These are phyloP conservation scores for Hemisphaericaspora nanyangensis DNA, from an alignment of 805 yeast genomes.

Conservation along the genomic window DNA sequence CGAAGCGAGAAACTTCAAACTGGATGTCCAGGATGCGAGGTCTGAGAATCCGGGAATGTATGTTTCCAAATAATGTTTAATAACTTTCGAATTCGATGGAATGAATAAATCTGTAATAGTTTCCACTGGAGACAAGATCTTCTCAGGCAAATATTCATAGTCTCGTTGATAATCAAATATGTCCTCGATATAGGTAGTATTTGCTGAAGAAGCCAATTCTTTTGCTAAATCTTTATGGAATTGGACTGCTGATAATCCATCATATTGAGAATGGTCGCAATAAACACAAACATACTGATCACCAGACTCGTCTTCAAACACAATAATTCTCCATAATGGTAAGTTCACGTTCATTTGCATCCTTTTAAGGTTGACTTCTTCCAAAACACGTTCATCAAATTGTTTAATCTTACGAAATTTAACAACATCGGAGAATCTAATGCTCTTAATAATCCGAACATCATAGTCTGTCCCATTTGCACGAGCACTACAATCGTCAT, in stretches of 20 bases:
- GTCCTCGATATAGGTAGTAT: constrained; percentile 3
- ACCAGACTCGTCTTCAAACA: constrained; percentile 9
- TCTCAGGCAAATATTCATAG: constrained; percentile 5
- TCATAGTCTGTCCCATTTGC: constrained; percentile 11
- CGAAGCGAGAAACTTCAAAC: background rate
- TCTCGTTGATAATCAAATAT: constrained; percentile 9
- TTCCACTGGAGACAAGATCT: constrained; percentile 6
- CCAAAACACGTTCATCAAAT: constrained; percentile 12
- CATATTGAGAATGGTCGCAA: constrained; percentile 26
- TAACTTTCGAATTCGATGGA: constrained; percentile 5
- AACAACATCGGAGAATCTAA: constrained; percentile 18
- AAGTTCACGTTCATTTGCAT: constrained; percentile 8
- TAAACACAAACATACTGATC: constrained; percentile 14
- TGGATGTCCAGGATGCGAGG: background rate
- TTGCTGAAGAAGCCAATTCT: constrained; percentile 11
- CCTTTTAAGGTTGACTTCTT: constrained; percentile 5
- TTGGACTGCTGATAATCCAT: constrained; percentile 27
- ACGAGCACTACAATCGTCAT: constrained; percentile 7
- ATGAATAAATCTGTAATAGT: constrained; percentile 10
- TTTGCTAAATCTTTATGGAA: constrained; percentile 23
- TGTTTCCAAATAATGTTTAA: constrained; percentile 4
- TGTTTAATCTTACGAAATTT: constrained; percentile 5
- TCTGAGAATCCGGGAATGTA: constrained; percentile 4
- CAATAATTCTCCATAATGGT: constrained; percentile 20
- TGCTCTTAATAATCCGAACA: constrained; percentile 11